Conservation (phyloP, 148 eudicot species). For the Rhododendron ferrugineum region DNA sequence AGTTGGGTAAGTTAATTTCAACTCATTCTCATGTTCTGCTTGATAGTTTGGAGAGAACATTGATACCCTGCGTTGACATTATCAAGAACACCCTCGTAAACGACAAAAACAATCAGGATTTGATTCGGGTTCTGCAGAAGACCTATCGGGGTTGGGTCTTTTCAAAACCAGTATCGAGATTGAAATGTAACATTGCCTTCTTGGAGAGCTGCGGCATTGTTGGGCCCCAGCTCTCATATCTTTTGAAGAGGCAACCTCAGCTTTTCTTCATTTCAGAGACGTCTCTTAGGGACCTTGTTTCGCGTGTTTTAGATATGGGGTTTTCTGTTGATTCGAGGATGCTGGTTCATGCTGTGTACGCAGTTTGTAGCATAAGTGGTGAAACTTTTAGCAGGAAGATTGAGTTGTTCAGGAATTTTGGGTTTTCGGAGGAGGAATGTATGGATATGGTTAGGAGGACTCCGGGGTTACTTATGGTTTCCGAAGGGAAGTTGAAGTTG, state of each 20-base stretch:
- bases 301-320: conserved; percentile 17
- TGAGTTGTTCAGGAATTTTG: conserved; percentile 18
- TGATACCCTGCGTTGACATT: not conserved
- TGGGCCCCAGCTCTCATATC: conserved; percentile 15
- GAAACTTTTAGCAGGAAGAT: conserved; percentile 19
- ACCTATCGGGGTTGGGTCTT: conserved; percentile 1
- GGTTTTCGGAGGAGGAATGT: conserved; percentile 22
- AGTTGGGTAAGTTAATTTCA: conserved; percentile 5
- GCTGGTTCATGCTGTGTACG: conserved; percentile 20
- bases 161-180: not conserved
- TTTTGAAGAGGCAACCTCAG: conserved; percentile 14
- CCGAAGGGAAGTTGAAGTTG: conserved; percentile 19
- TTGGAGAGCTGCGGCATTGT: conserved; percentile 19
- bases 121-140: conserved; percentile 6
- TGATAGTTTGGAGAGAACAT: not conserved
- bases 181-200: conserved; percentile 6
- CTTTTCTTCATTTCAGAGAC: conserved; percentile 8
- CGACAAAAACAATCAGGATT: conserved; percentile 7
- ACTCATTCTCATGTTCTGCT: not conserved
- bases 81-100: not conserved
- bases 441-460: conserved; percentile 17
- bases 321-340: conserved; percentile 16
- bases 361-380: conserved; percentile 9
- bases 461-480: conserved; percentile 14
- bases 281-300: conserved; percentile 5